Conservation (phyloP, 2,329 filamentous ascomycete genomes). For the Apiospora kogelbergensis region DNA sequence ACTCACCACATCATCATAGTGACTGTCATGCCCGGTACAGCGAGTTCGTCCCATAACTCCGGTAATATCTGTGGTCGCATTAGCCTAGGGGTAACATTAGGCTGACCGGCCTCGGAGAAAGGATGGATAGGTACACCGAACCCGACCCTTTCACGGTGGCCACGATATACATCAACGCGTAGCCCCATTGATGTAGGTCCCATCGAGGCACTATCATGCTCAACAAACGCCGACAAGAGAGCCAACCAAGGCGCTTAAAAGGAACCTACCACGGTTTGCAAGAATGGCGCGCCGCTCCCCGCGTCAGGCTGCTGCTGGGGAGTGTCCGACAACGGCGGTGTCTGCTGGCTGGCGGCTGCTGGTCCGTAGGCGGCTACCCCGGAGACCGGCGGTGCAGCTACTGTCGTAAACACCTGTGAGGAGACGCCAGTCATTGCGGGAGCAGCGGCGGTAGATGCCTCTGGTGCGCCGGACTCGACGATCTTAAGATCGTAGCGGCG, state of each 20-base stretch:
- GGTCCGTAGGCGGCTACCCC: not conserved
- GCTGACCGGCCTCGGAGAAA: conserved; percentile 27
- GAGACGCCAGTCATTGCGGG: not conserved
- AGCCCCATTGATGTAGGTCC: no score
- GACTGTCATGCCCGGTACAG: conserved; percentile 54
- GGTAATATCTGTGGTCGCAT: conserved; percentile 50
- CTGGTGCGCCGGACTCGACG: conserved; percentile 22
- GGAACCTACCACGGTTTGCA: conserved; percentile 12
- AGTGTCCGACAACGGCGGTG: not conserved
- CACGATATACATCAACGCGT: no score
- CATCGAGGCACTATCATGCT: no score
- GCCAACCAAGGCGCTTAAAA: conserved; percentile 7
- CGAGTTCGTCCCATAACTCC: conserved; percentile 56
- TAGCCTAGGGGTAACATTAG: not conserved
- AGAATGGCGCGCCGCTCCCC: conserved; percentile 2
- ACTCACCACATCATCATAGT: conserved; percentile 56
- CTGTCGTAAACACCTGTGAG: not conserved
- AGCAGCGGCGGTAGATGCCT: not conserved
- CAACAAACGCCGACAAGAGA: no score
- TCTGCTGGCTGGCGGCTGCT: not conserved
- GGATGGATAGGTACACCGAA: conserved; percentile 2
- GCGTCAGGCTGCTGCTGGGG: not conserved
- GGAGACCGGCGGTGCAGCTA: not conserved
- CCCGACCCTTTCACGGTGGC: no score
- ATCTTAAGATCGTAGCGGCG: conserved; percentile 57